Conservation (phyloP, 1,284 basidiomycete genomes). For the Puccinia triticina region DNA sequence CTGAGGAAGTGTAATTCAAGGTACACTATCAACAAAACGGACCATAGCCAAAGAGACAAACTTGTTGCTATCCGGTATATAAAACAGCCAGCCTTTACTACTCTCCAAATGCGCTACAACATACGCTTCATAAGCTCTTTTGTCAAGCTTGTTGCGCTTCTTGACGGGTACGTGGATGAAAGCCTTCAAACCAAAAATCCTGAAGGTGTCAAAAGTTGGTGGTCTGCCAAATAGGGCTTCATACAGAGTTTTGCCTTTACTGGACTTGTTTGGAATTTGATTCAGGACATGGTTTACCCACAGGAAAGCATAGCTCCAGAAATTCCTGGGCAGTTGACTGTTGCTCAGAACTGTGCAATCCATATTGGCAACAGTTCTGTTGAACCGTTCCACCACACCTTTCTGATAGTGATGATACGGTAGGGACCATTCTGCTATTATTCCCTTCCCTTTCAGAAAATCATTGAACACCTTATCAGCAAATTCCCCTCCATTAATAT, state of each 20-base stretch:
- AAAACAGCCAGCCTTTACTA: not conserved
- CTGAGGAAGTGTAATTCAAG: too few species aligned
- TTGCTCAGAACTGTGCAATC: too few species aligned
- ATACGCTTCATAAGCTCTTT: not conserved
- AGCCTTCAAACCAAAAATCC: not conserved
- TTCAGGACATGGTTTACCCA: not conserved
- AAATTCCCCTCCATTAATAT: too few species aligned
- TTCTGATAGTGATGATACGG: slow-evolving; percentile 3
- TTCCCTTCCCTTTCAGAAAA: not conserved
- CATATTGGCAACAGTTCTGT: not conserved
- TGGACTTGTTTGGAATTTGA: too few species aligned
- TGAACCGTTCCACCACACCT: too few species aligned
- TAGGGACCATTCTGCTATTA: not conserved
- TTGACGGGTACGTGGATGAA: not conserved
- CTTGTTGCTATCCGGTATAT: not conserved
- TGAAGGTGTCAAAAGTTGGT: too few species aligned
- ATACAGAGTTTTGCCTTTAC: too few species aligned
- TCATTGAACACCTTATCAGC: not conserved
- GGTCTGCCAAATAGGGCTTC: not conserved
- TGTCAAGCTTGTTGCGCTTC: not conserved
- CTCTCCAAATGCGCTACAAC: not conserved
- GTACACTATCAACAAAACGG: not conserved
- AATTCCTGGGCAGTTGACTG: not conserved
- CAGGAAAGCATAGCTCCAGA: not conserved
- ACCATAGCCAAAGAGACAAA: not conserved